These are phyloP conservation scores for Ilex asprella DNA, from an alignment of 257 asterid species.

Conservation along the genomic window DNA sequence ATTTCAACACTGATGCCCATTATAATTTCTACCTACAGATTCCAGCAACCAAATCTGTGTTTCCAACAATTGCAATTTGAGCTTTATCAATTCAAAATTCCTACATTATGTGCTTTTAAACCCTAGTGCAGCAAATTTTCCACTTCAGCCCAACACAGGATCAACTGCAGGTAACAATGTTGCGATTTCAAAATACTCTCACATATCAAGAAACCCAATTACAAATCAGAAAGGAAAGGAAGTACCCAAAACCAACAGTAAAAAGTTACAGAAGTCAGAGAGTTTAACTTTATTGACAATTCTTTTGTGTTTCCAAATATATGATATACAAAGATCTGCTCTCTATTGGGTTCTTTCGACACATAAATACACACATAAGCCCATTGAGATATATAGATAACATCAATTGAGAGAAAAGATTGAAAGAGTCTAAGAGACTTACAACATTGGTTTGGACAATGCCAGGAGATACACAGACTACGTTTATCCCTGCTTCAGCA, in stretches of 20 bases:
- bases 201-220: too few relatives aligned
- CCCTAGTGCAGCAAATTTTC: neutral
- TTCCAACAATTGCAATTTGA: neutral
- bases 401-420: neutral
- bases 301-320: too few relatives aligned
- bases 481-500: slow-evolving; percentile 79
- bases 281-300: too few relatives aligned
- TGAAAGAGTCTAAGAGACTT: slow-evolving; percentile 27
- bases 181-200: too few relatives aligned
- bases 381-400: neutral
- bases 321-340: too few relatives aligned
- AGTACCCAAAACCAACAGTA: too few relatives aligned
- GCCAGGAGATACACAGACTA: slow-evolving; percentile 87
- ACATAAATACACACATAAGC: neutral
- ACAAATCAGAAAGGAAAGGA: too few relatives aligned
- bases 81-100: neutral
- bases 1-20: neutral
- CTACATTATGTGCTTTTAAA: too few relatives aligned
- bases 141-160: neutral
- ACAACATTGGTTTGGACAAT: slow-evolving; percentile 94
- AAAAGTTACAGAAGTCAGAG: neutral
- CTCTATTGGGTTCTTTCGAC: neutral
- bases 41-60: neutral
- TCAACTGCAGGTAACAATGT: too few relatives aligned
- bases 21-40: neutral